These are phyloP conservation scores for Musa schizocarpa DNA, from an alignment of 176 grass and related monocot species.

Conservation along the genomic window DNA sequence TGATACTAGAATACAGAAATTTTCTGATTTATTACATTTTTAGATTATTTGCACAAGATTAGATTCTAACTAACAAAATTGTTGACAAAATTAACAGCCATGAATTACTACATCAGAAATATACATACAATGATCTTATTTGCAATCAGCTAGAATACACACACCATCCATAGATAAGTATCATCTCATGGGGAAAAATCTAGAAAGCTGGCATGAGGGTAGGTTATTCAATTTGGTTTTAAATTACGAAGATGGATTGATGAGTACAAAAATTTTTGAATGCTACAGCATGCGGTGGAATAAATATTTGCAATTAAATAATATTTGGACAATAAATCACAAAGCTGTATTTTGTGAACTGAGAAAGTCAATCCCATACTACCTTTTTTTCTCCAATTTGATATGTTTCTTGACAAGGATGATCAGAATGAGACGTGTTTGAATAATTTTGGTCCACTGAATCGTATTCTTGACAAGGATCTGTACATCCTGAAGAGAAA, in stretches of 20 bases:
- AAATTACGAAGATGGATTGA: no score
- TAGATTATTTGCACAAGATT: neutral
- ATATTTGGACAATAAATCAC: neutral
- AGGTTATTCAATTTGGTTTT: no score
- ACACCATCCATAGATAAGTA: no score
- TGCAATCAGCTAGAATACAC: no score
- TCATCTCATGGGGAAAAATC: no score
- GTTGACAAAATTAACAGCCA: neutral
- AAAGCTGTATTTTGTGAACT: neutral
- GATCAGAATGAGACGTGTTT: constrained; percentile 17
- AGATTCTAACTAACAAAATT: neutral
- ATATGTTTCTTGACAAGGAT: constrained; percentile 21
- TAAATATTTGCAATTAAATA: no score
- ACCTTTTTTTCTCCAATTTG: constrained; percentile 11
- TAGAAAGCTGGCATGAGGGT: no score
- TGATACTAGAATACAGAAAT: neutral
- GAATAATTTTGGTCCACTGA: constrained; percentile 6
- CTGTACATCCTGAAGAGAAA: constrained; percentile 22
- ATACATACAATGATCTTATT: no score
- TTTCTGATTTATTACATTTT: no score
- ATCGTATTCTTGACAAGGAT: constrained; percentile 27
- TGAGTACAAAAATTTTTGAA: constrained; percentile 1
- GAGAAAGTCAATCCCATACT: neutral
- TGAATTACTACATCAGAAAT: no score
- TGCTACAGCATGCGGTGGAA: neutral